Evolutionary conservation across 2,329 filamentous ascomycete genomes (phyloP), one percentile per base, ranked within the genome.

Genomic region (Talaromyces sp.): DNA sequence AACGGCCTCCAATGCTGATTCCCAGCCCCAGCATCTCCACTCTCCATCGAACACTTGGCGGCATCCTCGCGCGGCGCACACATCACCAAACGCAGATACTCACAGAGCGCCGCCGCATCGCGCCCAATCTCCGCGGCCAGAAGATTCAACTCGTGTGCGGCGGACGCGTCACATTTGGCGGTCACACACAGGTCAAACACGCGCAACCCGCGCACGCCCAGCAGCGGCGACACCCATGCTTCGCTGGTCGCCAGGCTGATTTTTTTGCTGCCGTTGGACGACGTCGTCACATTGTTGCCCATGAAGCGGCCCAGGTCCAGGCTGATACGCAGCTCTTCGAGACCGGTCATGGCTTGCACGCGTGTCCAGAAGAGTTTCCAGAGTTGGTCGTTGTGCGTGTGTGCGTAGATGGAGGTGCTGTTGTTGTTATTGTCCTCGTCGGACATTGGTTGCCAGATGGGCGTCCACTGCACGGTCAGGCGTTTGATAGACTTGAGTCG

Each of bases 371-470:
- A 74, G 17, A 64, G 43, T 2, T 54, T 58, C 73, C 73, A 75
- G 3, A 75, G 63, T 9, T 55, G 63, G 61, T 75, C 73, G 59
- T 72, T 75, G 57, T 75, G 73, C 4, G 73, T 75, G 59, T 75
- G 71, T 1, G 70, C 66, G 62, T 71, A 75, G 27, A 75, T 72
- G 0, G 72, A 74, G 1, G 67, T 63, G 19, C 62, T 64, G 43
- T 69, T 68, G 35, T 69, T 63, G 19, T 62, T 64, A 41, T 69
- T 68, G 35, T 69, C 68, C 29, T 71, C 60, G 2, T 71, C 71
- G 0, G 69, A 59, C 58, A 75, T 66, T 2, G 72, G 73, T 27
- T 70, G 68, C 72, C 72, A 75, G 26, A 75, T 60, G 0, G 73
- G 72, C 41, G 64, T 71, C 69, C 70, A 75, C 52, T 75, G 73